phyloP scores from a whole-genome alignment of 345 rosid species.

The Dimocarpus longan region DNA sequence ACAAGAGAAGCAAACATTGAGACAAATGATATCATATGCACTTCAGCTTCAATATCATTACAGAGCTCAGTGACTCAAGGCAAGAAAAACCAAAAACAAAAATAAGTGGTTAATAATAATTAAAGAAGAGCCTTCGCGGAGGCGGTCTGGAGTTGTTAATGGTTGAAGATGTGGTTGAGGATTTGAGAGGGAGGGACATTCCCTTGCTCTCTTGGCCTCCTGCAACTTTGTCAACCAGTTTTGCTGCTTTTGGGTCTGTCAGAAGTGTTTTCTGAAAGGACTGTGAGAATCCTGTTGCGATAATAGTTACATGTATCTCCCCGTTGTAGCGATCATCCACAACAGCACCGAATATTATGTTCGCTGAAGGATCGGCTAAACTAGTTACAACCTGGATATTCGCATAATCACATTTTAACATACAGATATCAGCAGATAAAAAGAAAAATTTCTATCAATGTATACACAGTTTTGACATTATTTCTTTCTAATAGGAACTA shows the following conservation, averaged over 20 bases:
- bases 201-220: slow-evolving; percentile 64
- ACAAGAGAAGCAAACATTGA: slow-evolving; percentile 4
- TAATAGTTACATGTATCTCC: slow-evolving; percentile 93
- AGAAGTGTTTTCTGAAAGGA: slow-evolving; percentile 87
- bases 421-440: neutral
- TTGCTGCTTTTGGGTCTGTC: slow-evolving; percentile 74
- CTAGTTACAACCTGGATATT: slow-evolving; percentile 86
- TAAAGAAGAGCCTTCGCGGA: slow-evolving; percentile 78
- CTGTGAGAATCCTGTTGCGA: slow-evolving; percentile 96
- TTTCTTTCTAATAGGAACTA: neutral
- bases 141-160: slow-evolving; percentile 51
- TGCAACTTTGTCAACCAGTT: slow-evolving; percentile 52
- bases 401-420: neutral
- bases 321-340: slow-evolving; percentile 95
- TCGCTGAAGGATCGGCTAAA: slow-evolving; percentile 96
- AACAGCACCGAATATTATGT: slow-evolving; percentile 98
- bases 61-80: slow-evolving; percentile 27
- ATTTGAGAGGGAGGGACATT: slow-evolving; percentile 47
- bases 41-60: slow-evolving; percentile 37
- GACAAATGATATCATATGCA: slow-evolving; percentile 9
- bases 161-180: slow-evolving; percentile 49
- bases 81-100: slow-evolving; percentile 9
- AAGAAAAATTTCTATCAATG: neutral
- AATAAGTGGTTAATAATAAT: slow-evolving; percentile 8
- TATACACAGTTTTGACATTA: neutral